phyloP scores from a whole-genome alignment of 805 yeast genomes.

The Wickerhamiella slavikovae region DNA sequence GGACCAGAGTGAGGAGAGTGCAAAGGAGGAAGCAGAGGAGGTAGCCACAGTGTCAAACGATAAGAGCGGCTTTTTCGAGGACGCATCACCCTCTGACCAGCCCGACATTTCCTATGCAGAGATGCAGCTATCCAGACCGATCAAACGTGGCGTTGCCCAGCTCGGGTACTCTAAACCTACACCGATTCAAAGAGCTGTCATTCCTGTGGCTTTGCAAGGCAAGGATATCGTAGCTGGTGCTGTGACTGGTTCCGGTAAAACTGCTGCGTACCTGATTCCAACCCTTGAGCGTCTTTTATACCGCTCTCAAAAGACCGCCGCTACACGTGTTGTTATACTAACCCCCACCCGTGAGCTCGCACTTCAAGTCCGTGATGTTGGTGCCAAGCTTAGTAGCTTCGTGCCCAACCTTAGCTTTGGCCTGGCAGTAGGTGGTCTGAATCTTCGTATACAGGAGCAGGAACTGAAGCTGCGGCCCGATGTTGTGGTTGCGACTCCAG shows the following conservation, averaged over 20 bases:
- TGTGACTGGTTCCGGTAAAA: conserved; percentile 97
- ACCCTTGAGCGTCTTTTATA: conserved; percentile 78
- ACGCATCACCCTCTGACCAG: conserved; percentile 16
- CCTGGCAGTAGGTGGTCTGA: conserved; percentile 94
- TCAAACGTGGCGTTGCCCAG: conserved; percentile 59
- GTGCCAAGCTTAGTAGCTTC: conserved; percentile 60
- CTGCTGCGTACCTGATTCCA: conserved; percentile 96
- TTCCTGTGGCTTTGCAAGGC: conserved; percentile 83
- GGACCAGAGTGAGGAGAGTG: conserved; percentile 18
- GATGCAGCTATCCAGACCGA: conserved; percentile 72
- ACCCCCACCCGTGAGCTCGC: conserved; percentile 98
- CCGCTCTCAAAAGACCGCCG: conserved; percentile 67
- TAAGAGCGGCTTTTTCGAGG: conserved; percentile 18
- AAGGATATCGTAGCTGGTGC: conserved; percentile 98
- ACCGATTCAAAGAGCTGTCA: conserved; percentile 82
- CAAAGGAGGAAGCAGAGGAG: conserved; percentile 13
- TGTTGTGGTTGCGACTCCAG: conserved; percentile 94
- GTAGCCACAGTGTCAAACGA: conserved; percentile 16
- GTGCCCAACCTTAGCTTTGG: conserved; percentile 69
- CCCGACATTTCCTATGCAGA: conserved; percentile 50
- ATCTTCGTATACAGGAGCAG: conserved; percentile 87
- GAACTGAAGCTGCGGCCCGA: conserved; percentile 85
- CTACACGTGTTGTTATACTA: conserved; percentile 77
- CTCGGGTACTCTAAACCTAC: conserved; percentile 79
- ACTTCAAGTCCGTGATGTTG: conserved; percentile 88